Evolutionary conservation across 805 yeast species (phyloP), one percentile per base, ranked within the genome.

Genomic region (Torulaspora quercuum): DNA sequence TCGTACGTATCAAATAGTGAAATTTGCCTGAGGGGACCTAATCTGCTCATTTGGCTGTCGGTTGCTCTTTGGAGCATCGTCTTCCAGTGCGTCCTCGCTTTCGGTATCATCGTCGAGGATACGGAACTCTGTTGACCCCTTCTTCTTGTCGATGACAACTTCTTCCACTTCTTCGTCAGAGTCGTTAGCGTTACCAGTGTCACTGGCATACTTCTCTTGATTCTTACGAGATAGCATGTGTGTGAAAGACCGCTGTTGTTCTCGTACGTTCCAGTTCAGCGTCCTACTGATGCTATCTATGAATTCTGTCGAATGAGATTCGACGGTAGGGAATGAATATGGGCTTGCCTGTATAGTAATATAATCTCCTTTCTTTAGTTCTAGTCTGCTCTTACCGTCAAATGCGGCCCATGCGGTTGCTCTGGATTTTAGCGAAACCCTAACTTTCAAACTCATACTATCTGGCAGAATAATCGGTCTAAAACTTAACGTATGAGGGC

Each of bases 351-450:
- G 76, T 10, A 92, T 75, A 0, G 88, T 76, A 21, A 92, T 84
- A 51, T 85, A 88, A 57, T 87, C 92, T 6, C 97, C 97, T 38
- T 76, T 78, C 21, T 67, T 62, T 30, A 92, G 64, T 57, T 92
- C 95, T 3, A 87, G 81, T 26, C 97, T 68, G 14, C 80, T 78
- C 49, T 92, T 80, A 8, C 98, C 98, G 62, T 92, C 98, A 57
- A 92, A 92, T 1, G 96, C 81, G 1, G 95, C 94, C 95, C 95
- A 92, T 0, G 97, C 97, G 0, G 95, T 85, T 4, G 92, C 78
- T 35, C 98, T 67, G 27, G 95, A 81, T 39, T 72, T 74, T 36
- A 78, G 65, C 0, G 97, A 95, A 3, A 88, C 94, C 51, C 82
- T 82, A 4, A 90, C 82, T 50, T 77, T 81, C 41, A 90, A 64